Evolutionary conservation across 192 early-diverging fungal species (phyloP).

Genomic region (Entrophospora sp.): DNA sequence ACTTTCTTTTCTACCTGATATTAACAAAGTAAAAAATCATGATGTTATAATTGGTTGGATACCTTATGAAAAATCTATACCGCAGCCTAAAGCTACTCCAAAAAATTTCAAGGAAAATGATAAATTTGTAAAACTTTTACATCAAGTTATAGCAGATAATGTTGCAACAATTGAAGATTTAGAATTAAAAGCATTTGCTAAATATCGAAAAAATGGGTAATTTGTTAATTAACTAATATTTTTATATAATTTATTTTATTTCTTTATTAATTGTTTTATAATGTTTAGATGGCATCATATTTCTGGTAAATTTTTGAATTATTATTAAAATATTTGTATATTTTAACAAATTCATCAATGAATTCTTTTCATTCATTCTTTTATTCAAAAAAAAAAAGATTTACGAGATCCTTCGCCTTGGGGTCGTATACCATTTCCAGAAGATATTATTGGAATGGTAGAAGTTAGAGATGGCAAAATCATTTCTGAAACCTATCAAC

Average conservation of each 20-base stretch:
- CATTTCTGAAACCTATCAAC: slow-evolving; percentile 37
- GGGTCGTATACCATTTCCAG: slow-evolving; percentile 43
- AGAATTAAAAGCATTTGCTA: slow-evolving; percentile 1
- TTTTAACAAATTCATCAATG: too few relatives aligned
- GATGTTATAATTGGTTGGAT: slow-evolving; percentile 5
- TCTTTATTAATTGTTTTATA: too few relatives aligned
- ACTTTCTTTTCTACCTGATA: neutral
- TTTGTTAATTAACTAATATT: neutral
- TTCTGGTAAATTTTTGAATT: too few relatives aligned
- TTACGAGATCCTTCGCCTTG: neutral
- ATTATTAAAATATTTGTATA: too few relatives aligned
- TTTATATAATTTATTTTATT: too few relatives aligned
- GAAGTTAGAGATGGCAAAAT: slow-evolving; percentile 40
- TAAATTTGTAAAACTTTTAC: neutral
- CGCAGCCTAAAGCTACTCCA: neutral
- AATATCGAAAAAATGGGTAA: slow-evolving; percentile 12
- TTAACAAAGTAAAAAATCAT: neutral
- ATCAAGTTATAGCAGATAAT: slow-evolving; percentile 12
- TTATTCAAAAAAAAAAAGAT: neutral
- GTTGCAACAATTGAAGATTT: neutral
- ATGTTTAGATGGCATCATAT: too few relatives aligned
- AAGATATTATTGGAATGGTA: slow-evolving; percentile 56
- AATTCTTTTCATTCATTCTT: neutral
- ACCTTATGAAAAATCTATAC: neutral
- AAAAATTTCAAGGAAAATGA: slow-evolving; percentile 9